phyloP scores from a whole-genome alignment of 2,329 filamentous ascomycete genomes.

The Coleophoma crateriformis region DNA sequence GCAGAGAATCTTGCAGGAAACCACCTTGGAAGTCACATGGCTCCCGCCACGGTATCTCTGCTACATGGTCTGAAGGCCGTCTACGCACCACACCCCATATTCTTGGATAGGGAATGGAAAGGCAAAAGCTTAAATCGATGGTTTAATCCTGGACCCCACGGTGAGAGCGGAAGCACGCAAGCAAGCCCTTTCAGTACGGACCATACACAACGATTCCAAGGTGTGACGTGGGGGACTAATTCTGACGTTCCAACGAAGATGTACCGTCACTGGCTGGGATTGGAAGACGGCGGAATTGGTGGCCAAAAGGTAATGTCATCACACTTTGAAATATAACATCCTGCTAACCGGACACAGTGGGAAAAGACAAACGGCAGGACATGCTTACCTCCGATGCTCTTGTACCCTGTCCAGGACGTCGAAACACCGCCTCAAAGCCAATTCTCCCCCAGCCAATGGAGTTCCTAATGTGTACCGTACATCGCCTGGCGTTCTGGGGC shows the following conservation, averaged over 20 bases:
- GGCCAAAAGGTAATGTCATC: background rate
- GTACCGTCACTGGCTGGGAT: background rate
- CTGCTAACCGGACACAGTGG: background rate
- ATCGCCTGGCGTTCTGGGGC: too few relatives aligned
- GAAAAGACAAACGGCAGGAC: background rate
- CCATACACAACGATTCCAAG: background rate
- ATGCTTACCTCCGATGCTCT: background rate
- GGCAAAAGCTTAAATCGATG: constrained; percentile 46
- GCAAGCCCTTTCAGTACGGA: constrained; percentile 13
- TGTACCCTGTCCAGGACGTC: background rate
- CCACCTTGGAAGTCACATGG: constrained; percentile 78
- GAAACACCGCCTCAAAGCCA: background rate
- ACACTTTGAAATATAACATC: background rate
- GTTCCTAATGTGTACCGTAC: too few relatives aligned
- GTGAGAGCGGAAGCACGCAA: constrained; percentile 43
- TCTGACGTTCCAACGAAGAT: background rate
- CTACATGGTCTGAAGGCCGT: constrained; percentile 76
- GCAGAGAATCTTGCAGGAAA: constrained; percentile 67
- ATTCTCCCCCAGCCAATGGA: background rate
- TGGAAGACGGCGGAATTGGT: background rate
- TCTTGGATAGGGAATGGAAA: constrained; percentile 70
- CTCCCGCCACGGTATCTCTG: constrained; percentile 65
- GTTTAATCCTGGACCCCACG: constrained; percentile 54
- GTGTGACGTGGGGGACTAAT: background rate
- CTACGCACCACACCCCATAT: constrained; percentile 73